Conservation (phyloP, 306 rosid species). For the Ormosia emarginata region DNA sequence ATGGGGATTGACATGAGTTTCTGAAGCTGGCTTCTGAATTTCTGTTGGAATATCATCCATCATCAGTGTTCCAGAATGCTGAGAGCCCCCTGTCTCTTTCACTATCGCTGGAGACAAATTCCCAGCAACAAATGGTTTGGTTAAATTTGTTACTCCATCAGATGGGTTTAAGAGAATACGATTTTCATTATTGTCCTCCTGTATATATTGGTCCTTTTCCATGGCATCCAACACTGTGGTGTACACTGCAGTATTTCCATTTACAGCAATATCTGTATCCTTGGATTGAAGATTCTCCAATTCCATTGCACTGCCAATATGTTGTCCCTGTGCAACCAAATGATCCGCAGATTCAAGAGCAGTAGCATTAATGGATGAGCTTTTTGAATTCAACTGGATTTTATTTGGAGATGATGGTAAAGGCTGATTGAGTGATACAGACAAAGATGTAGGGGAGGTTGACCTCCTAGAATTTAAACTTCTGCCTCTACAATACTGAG, state of each 20-base stretch:
- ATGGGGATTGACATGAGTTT: conserved; percentile 7
- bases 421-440: conserved; percentile 39
- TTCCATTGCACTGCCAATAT: conserved; percentile 1
- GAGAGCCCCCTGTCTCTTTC: conserved; percentile 16
- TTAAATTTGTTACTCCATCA: conserved; percentile 18
- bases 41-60: conserved; percentile 23
- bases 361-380: conserved; percentile 28
- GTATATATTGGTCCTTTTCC: conserved; percentile 27
- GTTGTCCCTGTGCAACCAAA: conserved; percentile 23
- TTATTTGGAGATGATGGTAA: conserved; percentile 23
- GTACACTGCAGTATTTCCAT: conserved; percentile 28
- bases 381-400: conserved; percentile 27
- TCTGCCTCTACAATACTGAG: conserved; percentile 19
- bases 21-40: conserved; percentile 29
- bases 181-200: conserved; percentile 23
- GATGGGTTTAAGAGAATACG: background rate
- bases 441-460: conserved; percentile 38
- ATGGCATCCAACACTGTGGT: conserved; percentile 11
- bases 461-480: conserved; percentile 41
- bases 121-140: conserved; percentile 26
- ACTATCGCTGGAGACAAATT: conserved; percentile 18
- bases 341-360: conserved; percentile 24
- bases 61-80: conserved; percentile 16
- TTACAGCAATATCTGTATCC: conserved; percentile 4
- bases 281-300: conserved; percentile 25